Evolutionary conservation across 192 early-diverging fungal species (phyloP).

Genomic region (Dispira parvispora): DNA sequence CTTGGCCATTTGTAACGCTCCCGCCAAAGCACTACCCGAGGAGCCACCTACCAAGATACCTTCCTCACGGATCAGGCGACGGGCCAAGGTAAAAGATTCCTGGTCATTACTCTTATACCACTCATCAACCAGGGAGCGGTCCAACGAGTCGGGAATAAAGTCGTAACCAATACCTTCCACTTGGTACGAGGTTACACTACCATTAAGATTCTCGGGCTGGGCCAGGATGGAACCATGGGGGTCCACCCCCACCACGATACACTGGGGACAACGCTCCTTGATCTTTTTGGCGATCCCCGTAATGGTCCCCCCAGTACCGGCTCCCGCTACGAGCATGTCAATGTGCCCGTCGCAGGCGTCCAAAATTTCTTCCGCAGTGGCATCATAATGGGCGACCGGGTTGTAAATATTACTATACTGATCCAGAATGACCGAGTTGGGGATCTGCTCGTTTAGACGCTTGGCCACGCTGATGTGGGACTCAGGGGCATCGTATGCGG

Average conservation of each 20-base stretch:
- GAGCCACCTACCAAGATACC: constrained; percentile 94
- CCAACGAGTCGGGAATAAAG: constrained; percentile 88
- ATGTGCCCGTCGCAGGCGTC: constrained; percentile 67
- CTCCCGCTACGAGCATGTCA: constrained; percentile 90
- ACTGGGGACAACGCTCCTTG: constrained; percentile 81
- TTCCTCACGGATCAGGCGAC: constrained; percentile 91
- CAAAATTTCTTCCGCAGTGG: constrained; percentile 73
- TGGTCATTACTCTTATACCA: constrained; percentile 98
- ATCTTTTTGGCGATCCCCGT: constrained; percentile 85
- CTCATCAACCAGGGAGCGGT: constrained; percentile 66
- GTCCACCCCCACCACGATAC: constrained; percentile 82
- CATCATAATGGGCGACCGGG: constrained; percentile 94
- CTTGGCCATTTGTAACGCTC: constrained; percentile 72
- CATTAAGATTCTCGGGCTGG: constrained; percentile 65
- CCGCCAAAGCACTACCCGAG: constrained; percentile 82
- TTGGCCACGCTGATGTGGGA: constrained; percentile 96
- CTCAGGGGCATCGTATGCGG: constrained; percentile 96
- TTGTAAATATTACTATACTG: constrained; percentile 97
- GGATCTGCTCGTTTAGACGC: constrained; percentile 85
- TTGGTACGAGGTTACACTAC: constrained; percentile 48
- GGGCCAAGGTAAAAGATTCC: constrained; percentile 87
- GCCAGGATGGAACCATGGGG: constrained; percentile 92
- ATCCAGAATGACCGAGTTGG: constrained; percentile 89
- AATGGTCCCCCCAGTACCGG: constrained; percentile 96
- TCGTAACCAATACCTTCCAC: constrained; percentile 99